These are phyloP conservation scores for Pharnaceum exiguum DNA, from an alignment of 148 eudicot genomes.

Conservation along the genomic window DNA sequence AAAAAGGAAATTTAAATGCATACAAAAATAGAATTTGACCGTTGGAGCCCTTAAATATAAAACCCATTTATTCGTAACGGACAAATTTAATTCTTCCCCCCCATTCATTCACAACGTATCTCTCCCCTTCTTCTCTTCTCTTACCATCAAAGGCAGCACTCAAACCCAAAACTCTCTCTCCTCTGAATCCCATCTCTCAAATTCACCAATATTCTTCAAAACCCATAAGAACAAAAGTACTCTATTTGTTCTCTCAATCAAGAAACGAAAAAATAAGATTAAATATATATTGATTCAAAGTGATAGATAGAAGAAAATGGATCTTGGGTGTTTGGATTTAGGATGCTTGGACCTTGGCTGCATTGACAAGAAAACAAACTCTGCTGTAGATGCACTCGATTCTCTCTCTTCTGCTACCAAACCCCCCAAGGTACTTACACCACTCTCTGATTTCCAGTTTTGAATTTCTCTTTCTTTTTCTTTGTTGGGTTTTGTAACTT, in stretches of 20 bases:
- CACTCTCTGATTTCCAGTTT: background rate
- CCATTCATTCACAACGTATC: background rate
- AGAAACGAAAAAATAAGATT: no score
- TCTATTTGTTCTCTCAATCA: background rate
- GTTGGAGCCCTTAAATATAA: constrained; percentile 23
- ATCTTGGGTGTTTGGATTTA: no score
- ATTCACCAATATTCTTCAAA: no score
- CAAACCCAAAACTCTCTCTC: background rate
- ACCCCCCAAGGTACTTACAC: constrained; percentile 49
- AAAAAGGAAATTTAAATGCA: no score
- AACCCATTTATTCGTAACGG: constrained; percentile 34
- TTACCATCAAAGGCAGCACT: background rate
- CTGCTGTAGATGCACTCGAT: constrained; percentile 12
- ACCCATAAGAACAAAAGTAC: no score
- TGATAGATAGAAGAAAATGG: no score
- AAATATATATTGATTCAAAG: no score
- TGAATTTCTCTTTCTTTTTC: background rate
- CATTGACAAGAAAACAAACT: constrained; percentile 34
- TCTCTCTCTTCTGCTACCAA: constrained; percentile 33
- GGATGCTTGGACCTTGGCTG: constrained; percentile 75
- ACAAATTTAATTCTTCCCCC: constrained; percentile 24
- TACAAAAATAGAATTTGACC: constrained; percentile 25
- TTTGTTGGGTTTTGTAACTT: no score
- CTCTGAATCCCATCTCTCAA: background rate
- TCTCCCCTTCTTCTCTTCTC: background rate